phyloP scores from a whole-genome alignment of 495 filamentous ascomycete genomes.

The Penicillium pancosmium region DNA sequence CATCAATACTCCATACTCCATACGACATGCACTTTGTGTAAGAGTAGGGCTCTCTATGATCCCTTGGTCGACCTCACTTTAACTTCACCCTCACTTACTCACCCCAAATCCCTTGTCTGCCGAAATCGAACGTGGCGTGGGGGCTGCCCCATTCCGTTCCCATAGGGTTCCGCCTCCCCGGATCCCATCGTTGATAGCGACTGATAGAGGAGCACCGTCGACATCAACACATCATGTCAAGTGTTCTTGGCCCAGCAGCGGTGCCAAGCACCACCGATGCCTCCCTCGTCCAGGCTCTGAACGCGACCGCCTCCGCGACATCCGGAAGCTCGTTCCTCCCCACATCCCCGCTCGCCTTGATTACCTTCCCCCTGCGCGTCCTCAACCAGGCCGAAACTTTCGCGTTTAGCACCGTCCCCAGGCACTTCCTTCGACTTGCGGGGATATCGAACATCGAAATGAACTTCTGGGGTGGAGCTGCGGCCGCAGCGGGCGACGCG shows the following conservation, averaged over 20 bases:
- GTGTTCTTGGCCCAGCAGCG: conserved; percentile 17
- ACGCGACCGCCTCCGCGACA: conserved; percentile 20
- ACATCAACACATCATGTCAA: conserved; percentile 26
- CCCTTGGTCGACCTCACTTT: neutral
- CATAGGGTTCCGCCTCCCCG: conserved; percentile 18
- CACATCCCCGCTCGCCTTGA: conserved; percentile 36
- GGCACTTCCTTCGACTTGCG: conserved; percentile 34
- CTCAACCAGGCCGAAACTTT: conserved; percentile 42
- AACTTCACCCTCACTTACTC: neutral
- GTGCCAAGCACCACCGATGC: conserved; percentile 25
- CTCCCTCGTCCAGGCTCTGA: conserved; percentile 16
- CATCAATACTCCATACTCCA: neutral
- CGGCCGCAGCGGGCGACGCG: conserved; percentile 16
- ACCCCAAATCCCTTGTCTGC: neutral
- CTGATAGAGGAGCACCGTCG: conserved; percentile 12
- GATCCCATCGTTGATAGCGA: conserved; percentile 23
- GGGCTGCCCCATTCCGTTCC: conserved; percentile 21
- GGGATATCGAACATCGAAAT: conserved; percentile 32
- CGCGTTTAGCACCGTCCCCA: conserved; percentile 42
- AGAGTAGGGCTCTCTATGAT: conserved; percentile 22
- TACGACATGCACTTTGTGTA: conserved; percentile 19
- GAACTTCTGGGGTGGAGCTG: conserved; percentile 32
- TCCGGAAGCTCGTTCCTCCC: conserved; percentile 32
- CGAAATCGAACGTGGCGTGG: conserved; percentile 12
- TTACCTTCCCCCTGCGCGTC: conserved; percentile 40